phyloP scores from a whole-genome alignment of 202 grass and related monocot species.

The Carex arenaria region DNA sequence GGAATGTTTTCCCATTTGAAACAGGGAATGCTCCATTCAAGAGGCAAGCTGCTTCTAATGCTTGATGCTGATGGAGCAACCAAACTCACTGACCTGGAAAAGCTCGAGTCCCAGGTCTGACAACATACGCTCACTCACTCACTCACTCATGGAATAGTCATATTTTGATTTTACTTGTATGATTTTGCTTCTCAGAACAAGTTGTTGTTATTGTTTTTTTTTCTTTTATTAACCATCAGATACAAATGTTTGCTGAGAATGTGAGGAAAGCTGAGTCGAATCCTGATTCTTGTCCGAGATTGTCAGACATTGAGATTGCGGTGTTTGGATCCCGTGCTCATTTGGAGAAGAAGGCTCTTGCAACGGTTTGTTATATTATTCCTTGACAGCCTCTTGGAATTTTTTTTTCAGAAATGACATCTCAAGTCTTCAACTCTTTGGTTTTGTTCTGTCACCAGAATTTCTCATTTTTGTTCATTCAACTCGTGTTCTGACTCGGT shows the following conservation, averaged over 20 bases:
- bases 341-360: conserved; percentile 95
- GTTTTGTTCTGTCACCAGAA: neutral
- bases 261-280: conserved; percentile 20
- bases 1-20: conserved; percentile 12
- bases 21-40: conserved; percentile 94
- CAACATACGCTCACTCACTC: neutral
- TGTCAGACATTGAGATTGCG: conserved; percentile 65
- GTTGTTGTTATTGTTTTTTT: neutral
- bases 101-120: conserved; percentile 82
- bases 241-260: conserved; percentile 49
- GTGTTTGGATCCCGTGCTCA: conserved; percentile 91
- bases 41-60: conserved; percentile 87
- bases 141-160: neutral
- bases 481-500: neutral
- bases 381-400: neutral
- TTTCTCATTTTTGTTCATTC: neutral
- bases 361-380: conserved; percentile 46
- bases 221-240: conserved; percentile 29
- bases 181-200: neutral
- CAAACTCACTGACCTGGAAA: conserved; percentile 89
- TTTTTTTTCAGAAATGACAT: neutral
- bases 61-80: conserved; percentile 97
- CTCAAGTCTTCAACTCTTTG: neutral
- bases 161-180: neutral
- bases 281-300: conserved; percentile 33